Evolutionary conservation across 2,329 filamentous ascomycete genomes (phyloP).

Genomic region (Colletotrichum sp.): DNA sequence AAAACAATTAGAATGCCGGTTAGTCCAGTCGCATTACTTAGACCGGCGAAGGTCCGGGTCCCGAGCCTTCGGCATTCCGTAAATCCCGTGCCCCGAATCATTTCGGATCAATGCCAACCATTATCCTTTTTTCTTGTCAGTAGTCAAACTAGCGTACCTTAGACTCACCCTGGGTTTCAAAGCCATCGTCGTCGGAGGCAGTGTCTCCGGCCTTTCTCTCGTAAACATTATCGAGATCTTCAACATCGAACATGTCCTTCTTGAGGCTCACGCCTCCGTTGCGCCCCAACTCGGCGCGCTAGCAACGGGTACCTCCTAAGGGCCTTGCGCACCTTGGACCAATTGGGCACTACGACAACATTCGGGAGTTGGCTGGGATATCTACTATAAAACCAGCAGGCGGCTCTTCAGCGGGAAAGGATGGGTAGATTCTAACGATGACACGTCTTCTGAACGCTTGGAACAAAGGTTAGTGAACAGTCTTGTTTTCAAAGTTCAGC

Average conservation of each 20-base stretch:
- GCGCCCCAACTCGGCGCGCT: conserved; percentile 48
- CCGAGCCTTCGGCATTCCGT: no score
- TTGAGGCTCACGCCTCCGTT: conserved; percentile 46
- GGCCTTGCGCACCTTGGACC: conserved; percentile 50
- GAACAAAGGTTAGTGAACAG: background rate
- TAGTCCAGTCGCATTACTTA: no score
- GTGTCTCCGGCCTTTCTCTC: conserved; percentile 42
- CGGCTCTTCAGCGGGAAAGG: conserved; percentile 3
- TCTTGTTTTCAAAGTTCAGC: no score
- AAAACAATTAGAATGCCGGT: no score
- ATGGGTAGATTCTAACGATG: conserved; percentile 1
- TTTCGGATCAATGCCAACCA: no score
- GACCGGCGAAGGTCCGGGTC: no score
- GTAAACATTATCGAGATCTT: conserved; percentile 43
- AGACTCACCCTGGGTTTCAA: no score
- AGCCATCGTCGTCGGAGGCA: conserved; percentile 46
- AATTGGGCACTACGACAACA: conserved; percentile 39
- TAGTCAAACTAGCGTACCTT: no score
- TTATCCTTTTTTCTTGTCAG: no score
- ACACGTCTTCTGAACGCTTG: background rate
- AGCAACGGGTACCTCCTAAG: conserved; percentile 21
- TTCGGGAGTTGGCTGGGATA: conserved; percentile 25
- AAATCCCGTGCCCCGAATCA: no score
- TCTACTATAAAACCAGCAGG: background rate
- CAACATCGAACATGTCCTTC: conserved; percentile 50